These are phyloP conservation scores for Fusarium pseudonygamai DNA, from an alignment of 2,329 filamentous ascomycete genomes.

Conservation along the genomic window DNA sequence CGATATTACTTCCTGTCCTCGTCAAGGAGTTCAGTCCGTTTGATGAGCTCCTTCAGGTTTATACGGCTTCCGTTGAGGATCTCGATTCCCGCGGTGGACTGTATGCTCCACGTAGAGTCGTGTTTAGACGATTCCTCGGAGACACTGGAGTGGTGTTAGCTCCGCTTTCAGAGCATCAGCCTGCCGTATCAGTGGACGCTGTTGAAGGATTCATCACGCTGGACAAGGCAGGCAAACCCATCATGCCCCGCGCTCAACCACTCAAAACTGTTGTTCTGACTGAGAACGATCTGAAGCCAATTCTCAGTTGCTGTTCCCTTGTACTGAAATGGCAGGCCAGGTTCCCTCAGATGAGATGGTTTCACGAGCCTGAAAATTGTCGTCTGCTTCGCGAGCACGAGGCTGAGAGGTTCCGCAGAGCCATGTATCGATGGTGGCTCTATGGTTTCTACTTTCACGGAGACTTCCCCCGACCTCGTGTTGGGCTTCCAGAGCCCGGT, in stretches of 20 bases:
- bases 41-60: conserved; percentile 57
- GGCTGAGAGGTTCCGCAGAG: conserved; percentile 58
- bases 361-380: conserved; percentile 55
- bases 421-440: conserved; percentile 64
- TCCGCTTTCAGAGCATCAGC: conserved; percentile 18
- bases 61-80: conserved; percentile 54
- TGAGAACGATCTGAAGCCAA: conserved; percentile 45
- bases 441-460: conserved; percentile 64
- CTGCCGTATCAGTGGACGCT: background rate
- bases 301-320: conserved; percentile 50
- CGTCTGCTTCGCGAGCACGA: conserved; percentile 56
- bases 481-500: conserved; percentile 51
- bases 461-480: conserved; percentile 50
- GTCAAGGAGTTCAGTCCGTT: conserved; percentile 55
- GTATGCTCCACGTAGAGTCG: conserved; percentile 52
- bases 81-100: conserved; percentile 44
- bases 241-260: background rate
- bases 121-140: conserved; percentile 51
- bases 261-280: conserved; percentile 44
- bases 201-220: conserved; percentile 36
- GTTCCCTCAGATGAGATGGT: conserved; percentile 58
- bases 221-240: conserved; percentile 33
- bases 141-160: conserved; percentile 45
- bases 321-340: conserved; percentile 52
- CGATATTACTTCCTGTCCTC: conserved; percentile 56